Conservation (phyloP, 1,284 basidiomycete genomes). For the Gymnopus androsaceus region DNA sequence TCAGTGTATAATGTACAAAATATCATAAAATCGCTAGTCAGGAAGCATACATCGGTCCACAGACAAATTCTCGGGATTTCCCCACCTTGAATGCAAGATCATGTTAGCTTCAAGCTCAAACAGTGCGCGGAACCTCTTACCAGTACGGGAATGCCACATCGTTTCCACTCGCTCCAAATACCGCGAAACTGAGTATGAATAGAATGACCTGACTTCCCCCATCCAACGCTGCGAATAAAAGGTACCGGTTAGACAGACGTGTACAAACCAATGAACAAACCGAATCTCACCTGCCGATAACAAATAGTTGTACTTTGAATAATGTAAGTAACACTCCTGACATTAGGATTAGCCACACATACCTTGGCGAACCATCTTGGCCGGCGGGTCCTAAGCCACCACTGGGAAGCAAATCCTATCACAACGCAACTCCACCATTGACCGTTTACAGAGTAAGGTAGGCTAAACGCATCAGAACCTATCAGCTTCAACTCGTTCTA, state of each 20-base stretch:
- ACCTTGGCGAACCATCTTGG: slow-evolving; percentile 54
- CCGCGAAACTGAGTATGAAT: slow-evolving; percentile 58
- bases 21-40: too few relatives aligned
- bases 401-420: slow-evolving; percentile 49
- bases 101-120: background rate
- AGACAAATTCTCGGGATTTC: slow-evolving; percentile 31
- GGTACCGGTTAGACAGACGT: slow-evolving; percentile 39
- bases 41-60: slow-evolving; percentile 36
- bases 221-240: slow-evolving; percentile 46
- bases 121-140: slow-evolving; percentile 21
- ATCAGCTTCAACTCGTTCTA: background rate
- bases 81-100: slow-evolving; percentile 19
- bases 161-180: slow-evolving; percentile 66
- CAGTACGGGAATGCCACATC: slow-evolving; percentile 55
- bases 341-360: slow-evolving; percentile 1
- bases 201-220: slow-evolving; percentile 51
- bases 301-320: slow-evolving; percentile 24
- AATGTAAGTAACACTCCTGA: background rate
- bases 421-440: slow-evolving; percentile 52
- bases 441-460: slow-evolving; percentile 59
- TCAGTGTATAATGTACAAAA: too few relatives aligned
- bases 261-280: too few relatives aligned
- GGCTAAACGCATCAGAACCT: slow-evolving; percentile 2
- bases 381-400: slow-evolving; percentile 46
- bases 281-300: too few relatives aligned